These are phyloP conservation scores for Massariosphaeria phaeospora DNA, from an alignment of 495 filamentous ascomycete species.

Conservation along the genomic window DNA sequence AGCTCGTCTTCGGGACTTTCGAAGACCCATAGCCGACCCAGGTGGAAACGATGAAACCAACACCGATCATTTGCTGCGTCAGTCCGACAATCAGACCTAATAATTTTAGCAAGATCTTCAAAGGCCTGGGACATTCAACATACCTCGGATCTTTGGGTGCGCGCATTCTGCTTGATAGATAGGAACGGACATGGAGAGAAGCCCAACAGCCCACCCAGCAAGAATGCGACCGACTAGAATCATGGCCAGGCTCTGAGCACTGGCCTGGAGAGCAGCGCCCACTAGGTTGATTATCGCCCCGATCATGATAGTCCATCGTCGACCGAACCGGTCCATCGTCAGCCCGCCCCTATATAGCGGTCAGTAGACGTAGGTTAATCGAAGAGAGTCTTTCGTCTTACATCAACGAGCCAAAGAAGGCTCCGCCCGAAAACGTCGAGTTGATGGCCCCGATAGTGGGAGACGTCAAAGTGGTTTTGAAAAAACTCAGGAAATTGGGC, in stretches of 20 bases:
- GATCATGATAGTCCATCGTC: conserved; percentile 45
- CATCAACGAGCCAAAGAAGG: conserved; percentile 48
- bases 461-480: conserved; percentile 25
- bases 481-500: conserved; percentile 41
- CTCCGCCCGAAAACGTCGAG: conserved; percentile 33
- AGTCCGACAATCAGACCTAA: conserved; percentile 50
- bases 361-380: not conserved
- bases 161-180: conserved; percentile 46
- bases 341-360: conserved; percentile 52
- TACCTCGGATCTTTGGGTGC: conserved; percentile 46
- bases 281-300: conserved; percentile 38
- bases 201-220: conserved; percentile 54
- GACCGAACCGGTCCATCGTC: conserved; percentile 49
- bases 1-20: conserved; percentile 36
- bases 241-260: conserved; percentile 44
- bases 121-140: conserved; percentile 49
- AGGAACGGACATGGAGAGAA: conserved; percentile 46
- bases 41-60: conserved; percentile 46
- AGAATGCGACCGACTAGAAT: conserved; percentile 60
- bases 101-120: conserved; percentile 44
- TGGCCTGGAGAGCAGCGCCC: conserved; percentile 40
- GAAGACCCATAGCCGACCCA: conserved; percentile 37
- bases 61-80: conserved; percentile 58
- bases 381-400: not conserved
- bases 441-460: conserved; percentile 34